phyloP scores from a whole-genome alignment of 2,329 filamentous ascomycete species.

The Ascosphaera acerosa region DNA sequence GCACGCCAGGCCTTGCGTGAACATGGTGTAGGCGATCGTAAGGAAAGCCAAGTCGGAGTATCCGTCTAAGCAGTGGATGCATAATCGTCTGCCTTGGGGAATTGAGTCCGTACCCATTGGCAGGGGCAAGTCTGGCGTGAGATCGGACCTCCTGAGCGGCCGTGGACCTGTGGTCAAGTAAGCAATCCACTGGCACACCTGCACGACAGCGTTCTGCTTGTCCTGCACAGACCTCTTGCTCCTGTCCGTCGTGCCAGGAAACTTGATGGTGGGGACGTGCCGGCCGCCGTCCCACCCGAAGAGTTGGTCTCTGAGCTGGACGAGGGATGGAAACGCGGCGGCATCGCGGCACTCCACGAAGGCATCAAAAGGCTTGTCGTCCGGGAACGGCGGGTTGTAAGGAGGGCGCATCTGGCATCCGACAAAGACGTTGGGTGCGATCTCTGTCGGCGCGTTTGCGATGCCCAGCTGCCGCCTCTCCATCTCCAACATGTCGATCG shows the following conservation, averaged over 20 bases:
- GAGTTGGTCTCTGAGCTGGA: conserved; percentile 37
- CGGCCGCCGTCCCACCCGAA: conserved; percentile 30
- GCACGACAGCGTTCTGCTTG: conserved; percentile 62
- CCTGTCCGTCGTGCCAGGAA: conserved; percentile 59
- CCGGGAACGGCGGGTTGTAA: conserved; percentile 20
- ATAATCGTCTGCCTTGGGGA: conserved; percentile 43
- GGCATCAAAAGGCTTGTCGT: conserved; percentile 43
- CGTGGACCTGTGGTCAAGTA: conserved; percentile 55
- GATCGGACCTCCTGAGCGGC: too few relatives aligned
- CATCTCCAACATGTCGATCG: conserved; percentile 69
- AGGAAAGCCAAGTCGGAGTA: conserved; percentile 89
- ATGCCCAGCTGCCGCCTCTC: conserved; percentile 79
- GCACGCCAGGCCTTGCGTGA: conserved; percentile 54
- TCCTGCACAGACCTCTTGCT: conserved; percentile 69
- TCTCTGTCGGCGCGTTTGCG: conserved; percentile 78
- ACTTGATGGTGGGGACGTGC: conserved; percentile 19
- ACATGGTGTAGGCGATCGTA: conserved; percentile 79
- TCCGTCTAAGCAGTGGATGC: conserved; percentile 85
- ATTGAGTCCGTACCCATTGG: conserved; percentile 11
- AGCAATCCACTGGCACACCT: conserved; percentile 77
- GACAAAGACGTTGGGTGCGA: conserved; percentile 70
- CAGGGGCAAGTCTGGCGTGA: conserved; percentile 9
- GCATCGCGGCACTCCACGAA: conserved; percentile 75
- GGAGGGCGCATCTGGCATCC: conserved; percentile 45
- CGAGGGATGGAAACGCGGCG: conserved; percentile 46